phyloP scores from a whole-genome alignment of 306 rosid species.

The Calophaca sinica region DNA sequence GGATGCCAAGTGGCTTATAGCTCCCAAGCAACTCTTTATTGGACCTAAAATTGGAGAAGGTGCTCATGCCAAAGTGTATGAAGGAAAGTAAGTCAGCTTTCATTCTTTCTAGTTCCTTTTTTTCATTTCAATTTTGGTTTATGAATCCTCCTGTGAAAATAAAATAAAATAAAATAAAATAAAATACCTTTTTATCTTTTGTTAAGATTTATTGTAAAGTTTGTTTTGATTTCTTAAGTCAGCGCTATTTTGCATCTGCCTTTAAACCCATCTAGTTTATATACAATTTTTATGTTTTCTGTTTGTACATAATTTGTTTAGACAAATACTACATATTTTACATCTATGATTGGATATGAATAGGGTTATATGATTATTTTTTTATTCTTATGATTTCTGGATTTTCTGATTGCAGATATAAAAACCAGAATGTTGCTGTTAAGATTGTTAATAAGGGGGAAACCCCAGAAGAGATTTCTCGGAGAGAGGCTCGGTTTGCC shows the following conservation, averaged over 20 bases:
- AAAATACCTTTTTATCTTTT: too few species aligned
- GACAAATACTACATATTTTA: conserved; percentile 21
- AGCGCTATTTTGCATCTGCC: too few species aligned
- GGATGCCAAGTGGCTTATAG: conserved; percentile 83
- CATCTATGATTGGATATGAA: neutral
- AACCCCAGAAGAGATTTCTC: conserved; percentile 47
- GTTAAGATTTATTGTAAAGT: too few species aligned
- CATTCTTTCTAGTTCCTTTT: neutral
- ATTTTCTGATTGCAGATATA: conserved; percentile 30
- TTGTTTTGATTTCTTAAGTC: too few species aligned
- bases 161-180: too few species aligned
- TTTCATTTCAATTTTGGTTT: too few species aligned
- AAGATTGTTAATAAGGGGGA: conserved; percentile 47
- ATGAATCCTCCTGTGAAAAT: too few species aligned
- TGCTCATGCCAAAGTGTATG: conserved; percentile 93
- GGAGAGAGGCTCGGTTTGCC: conserved; percentile 70
- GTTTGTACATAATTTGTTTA: neutral
- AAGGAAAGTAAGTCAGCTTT: conserved; percentile 92
- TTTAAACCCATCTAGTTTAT: too few species aligned
- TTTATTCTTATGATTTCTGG: neutral
- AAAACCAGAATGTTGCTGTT: conserved; percentile 43
- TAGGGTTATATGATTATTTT: conserved; percentile 20
- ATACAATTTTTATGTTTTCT: neutral
- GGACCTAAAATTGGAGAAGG: conserved; percentile 97
- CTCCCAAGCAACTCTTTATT: conserved; percentile 88